phyloP scores from a whole-genome alignment of 2,329 filamentous ascomycete species.

The Leptographium galeiforme region DNA sequence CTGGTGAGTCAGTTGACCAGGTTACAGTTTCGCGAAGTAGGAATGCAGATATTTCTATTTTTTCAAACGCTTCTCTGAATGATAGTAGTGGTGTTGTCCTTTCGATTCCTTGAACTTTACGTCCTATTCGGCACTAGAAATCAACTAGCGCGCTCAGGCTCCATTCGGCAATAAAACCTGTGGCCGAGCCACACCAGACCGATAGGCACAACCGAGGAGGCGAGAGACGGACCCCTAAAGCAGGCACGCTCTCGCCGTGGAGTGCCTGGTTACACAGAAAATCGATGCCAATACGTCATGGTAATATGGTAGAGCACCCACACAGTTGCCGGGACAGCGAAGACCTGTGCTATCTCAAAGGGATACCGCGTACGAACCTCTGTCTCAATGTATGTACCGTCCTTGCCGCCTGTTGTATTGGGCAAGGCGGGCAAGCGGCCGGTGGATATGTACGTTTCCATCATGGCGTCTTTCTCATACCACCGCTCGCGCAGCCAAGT shows the following conservation, averaged over 20 bases:
- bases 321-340: conserved; percentile 25
- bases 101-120: too few relatives aligned
- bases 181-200: too few relatives aligned
- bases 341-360: conserved; percentile 43
- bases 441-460: conserved; percentile 69
- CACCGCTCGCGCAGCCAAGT: conserved; percentile 75
- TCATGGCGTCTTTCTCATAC: conserved; percentile 80
- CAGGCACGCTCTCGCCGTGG: background rate
- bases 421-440: conserved; percentile 67
- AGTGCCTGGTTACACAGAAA: background rate
- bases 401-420: conserved; percentile 18
- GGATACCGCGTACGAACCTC: conserved; percentile 39
- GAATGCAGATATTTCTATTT: background rate
- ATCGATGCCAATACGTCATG: background rate
- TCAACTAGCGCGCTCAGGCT: too few relatives aligned
- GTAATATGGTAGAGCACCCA: conserved; percentile 6
- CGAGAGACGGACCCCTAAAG: background rate
- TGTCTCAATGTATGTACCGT: conserved; percentile 38
- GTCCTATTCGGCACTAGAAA: too few relatives aligned
- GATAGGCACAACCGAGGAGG: background rate
- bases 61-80: background rate
- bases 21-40: too few relatives aligned
- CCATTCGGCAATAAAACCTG: too few relatives aligned
- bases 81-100: background rate
- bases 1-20: too few relatives aligned